Conservation (phyloP, 1,139 yeast genomes). For the Hanseniaspora gamundiae region DNA sequence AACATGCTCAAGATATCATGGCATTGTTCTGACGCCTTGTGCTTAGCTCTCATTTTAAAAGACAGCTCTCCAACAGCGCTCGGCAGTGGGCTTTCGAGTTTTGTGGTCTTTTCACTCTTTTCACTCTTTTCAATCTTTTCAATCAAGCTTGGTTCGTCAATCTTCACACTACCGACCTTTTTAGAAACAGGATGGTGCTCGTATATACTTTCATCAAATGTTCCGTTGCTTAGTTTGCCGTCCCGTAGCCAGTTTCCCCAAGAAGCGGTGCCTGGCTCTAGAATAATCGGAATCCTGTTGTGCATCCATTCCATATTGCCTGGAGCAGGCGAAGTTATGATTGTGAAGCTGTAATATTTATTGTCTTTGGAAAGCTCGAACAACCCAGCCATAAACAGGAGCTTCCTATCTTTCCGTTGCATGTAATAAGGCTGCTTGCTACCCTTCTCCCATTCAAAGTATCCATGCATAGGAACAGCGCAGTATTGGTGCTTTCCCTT, state of each 20-base stretch:
- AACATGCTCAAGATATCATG: not conserved
- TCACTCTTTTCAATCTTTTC: constrained; percentile 3
- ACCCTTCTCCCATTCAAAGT: constrained; percentile 60
- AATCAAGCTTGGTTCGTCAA: constrained; percentile 36
- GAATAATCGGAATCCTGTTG: constrained; percentile 60
- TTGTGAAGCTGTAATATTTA: constrained; percentile 42
- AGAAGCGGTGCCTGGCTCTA: constrained; percentile 42
- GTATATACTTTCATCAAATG: constrained; percentile 30
- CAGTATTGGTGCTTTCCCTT: constrained; percentile 37
- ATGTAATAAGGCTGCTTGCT: constrained; percentile 55
- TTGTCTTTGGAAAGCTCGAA: constrained; percentile 28
- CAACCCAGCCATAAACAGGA: constrained; percentile 65
- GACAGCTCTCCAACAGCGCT: not conserved
- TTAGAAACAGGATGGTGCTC: constrained; percentile 44
- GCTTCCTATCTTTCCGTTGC: constrained; percentile 35
- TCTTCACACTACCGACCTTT: constrained; percentile 53
- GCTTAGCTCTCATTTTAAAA: not conserved
- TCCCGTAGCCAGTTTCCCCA: constrained; percentile 54
- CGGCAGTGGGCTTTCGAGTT: not conserved
- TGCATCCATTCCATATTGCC: constrained; percentile 58
- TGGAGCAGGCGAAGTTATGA: constrained; percentile 63
- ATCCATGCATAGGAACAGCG: constrained; percentile 69
- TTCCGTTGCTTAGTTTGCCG: constrained; percentile 26
- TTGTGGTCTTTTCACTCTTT: not conserved
- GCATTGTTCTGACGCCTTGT: not conserved